A percentile compares a stretch with the other conserved stretches of the same genome.
Conservation (phyloP, 2,329 filamentous ascomycete species). For the Trichoderma gracile region DNA sequence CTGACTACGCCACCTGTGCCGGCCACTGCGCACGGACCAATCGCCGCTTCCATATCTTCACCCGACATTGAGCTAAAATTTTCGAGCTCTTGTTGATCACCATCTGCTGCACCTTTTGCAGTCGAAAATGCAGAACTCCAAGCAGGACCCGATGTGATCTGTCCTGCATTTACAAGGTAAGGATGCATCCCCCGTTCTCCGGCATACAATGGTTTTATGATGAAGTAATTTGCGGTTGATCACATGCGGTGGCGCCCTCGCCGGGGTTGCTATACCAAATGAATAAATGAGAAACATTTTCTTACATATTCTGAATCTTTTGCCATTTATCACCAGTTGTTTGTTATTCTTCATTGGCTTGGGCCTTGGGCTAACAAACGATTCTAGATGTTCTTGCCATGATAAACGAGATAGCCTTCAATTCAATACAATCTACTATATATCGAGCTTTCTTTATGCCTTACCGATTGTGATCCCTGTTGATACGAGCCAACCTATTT, state of each 20-base stretch:
- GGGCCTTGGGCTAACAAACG: constrained; percentile 17
- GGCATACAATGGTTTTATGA: constrained; percentile 55
- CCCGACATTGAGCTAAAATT: constrained; percentile 11
- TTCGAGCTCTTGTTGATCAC: constrained; percentile 22
- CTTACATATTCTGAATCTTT: constrained; percentile 95
- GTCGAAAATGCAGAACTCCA: neutral
- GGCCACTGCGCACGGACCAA: constrained; percentile 26
- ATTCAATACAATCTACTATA: neutral
- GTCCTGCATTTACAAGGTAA: constrained; percentile 34
- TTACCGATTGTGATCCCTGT: too few species aligned
- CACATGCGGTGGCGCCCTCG: constrained; percentile 77
- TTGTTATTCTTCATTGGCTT: constrained; percentile 22
- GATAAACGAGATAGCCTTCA: constrained; percentile 1
- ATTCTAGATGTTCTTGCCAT: too few species aligned
- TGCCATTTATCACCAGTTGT: constrained; percentile 28
- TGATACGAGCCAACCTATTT: too few species aligned
- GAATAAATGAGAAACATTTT: constrained; percentile 85
- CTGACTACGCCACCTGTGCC: neutral
- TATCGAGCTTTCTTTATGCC: neutral
- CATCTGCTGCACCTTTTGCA: neutral
- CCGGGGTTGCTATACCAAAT: constrained; percentile 82
- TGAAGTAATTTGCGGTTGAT: constrained; percentile 99
- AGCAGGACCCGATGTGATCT: neutral
- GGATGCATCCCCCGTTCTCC: constrained; percentile 25
- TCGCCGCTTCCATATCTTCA: constrained; percentile 11